Evolutionary conservation across 306 rosid species (phyloP).

Genomic region (Sicyos baderoa): DNA sequence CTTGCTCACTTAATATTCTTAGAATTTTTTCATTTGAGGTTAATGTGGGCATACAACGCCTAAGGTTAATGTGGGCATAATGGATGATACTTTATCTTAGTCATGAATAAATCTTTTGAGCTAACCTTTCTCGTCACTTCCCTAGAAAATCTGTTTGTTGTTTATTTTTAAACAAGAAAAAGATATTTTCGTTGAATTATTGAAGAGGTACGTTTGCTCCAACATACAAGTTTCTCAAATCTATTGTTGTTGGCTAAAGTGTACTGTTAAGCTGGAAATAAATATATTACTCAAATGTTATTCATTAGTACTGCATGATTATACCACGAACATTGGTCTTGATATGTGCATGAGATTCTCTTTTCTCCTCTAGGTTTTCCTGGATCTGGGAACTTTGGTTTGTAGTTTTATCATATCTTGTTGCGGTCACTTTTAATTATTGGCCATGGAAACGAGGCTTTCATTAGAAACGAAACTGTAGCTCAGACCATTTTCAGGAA

Average conservation of each 20-base stretch:
- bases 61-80: background rate
- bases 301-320: background rate
- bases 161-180: too few species aligned
- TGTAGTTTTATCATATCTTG: background rate
- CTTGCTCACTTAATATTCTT: background rate
- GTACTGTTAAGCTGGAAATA: background rate
- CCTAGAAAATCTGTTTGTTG: background rate
- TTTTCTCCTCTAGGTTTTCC: background rate
- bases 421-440: too few species aligned
- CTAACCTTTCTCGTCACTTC: background rate
- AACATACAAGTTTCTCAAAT: too few species aligned
- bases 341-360: too few species aligned
- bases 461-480: background rate
- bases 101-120: background rate
- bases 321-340: background rate
- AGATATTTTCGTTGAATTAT: too few species aligned
- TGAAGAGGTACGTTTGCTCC: too few species aligned
- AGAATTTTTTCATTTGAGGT: background rate
- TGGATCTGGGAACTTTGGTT: background rate
- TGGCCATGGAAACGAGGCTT: background rate
- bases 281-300: background rate
- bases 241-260: background rate
- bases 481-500: too few species aligned
- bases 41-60: background rate
- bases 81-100: background rate